Conservation (phyloP, 306 rosid genomes). For the Glycine soja region DNA sequence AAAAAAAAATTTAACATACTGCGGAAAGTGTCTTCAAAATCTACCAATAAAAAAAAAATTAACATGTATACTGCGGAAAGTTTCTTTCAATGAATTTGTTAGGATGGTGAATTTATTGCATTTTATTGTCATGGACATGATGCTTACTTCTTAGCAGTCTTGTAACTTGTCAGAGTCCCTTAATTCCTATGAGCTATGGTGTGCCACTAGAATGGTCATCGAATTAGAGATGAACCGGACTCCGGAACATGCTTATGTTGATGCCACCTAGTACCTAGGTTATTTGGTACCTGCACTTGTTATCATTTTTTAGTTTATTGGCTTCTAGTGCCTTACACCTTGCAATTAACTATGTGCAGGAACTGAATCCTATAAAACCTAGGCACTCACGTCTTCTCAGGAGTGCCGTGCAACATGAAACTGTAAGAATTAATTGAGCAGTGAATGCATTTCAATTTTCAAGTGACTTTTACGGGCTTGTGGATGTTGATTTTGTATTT, state of each 20-base stretch:
- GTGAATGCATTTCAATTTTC: slow-evolving; percentile 24
- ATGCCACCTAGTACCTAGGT: neutral
- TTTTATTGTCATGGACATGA: slow-evolving; percentile 1
- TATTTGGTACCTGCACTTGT: neutral
- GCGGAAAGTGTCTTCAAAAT: neutral
- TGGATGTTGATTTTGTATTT: slow-evolving; percentile 1
- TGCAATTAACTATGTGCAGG: slow-evolving; percentile 58
- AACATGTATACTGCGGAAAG: neutral
- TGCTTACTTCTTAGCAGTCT: neutral
- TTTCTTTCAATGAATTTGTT: slow-evolving; percentile 3
- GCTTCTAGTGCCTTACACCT: slow-evolving; percentile 18
- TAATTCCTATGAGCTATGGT: neutral
- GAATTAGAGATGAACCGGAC: neutral
- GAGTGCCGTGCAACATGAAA: slow-evolving; percentile 80
- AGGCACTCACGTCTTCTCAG: slow-evolving; percentile 83
- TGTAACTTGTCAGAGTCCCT: slow-evolving; percentile 11
- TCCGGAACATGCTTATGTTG: slow-evolving; percentile 22
- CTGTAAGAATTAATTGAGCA: slow-evolving; percentile 64
- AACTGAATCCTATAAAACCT: slow-evolving; percentile 75
- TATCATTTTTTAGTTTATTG: too few species aligned
- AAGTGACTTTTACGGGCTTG: slow-evolving; percentile 13
- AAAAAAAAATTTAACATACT: too few species aligned
- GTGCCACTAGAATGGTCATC: slow-evolving; percentile 34
- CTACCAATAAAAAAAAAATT: too few species aligned
- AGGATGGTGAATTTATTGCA: slow-evolving; percentile 11